phyloP scores from a whole-genome alignment of 2,329 filamentous ascomycete species.

The Colletotrichum euphorbiae region DNA sequence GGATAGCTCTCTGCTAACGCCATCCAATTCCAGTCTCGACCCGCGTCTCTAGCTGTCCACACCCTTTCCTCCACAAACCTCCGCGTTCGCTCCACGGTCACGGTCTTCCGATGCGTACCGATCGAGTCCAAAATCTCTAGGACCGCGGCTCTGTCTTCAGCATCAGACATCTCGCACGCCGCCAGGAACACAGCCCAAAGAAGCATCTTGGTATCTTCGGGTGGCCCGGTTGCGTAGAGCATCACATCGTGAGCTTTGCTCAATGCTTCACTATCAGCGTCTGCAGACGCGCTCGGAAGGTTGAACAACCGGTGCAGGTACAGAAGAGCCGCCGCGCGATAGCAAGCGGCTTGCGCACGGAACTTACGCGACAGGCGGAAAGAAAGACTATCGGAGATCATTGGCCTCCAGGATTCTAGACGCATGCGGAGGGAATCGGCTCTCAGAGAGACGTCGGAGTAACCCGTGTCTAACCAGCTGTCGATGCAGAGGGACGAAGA shows the following conservation, averaged over 20 bases:
- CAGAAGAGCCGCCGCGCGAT: conserved; percentile 44
- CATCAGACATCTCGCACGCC: conserved; percentile 44
- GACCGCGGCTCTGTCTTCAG: conserved; percentile 43
- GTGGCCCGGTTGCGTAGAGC: conserved; percentile 42
- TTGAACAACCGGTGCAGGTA: conserved; percentile 46
- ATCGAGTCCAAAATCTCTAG: conserved; percentile 45
- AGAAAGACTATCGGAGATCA: conserved; percentile 40
- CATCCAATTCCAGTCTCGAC: conserved; percentile 48
- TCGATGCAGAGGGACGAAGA: conserved; percentile 2
- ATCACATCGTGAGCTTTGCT: conserved; percentile 47
- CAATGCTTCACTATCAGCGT: conserved; percentile 43
- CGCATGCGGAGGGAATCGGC: conserved; percentile 41
- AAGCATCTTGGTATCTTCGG: conserved; percentile 45
- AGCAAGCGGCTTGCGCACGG: conserved; percentile 46
- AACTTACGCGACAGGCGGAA: conserved; percentile 45
- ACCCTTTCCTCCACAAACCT: conserved; percentile 45
- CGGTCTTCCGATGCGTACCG: conserved; percentile 43
- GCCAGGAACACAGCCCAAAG: conserved; percentile 48
- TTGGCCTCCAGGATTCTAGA: conserved; percentile 44
- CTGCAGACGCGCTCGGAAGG: conserved; percentile 41
- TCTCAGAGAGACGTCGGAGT: conserved; percentile 27
- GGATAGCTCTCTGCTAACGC: conserved; percentile 44
- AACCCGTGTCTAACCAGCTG: conserved; percentile 1
- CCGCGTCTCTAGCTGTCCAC: conserved; percentile 45
- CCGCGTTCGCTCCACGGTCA: conserved; percentile 44